These are phyloP conservation scores for Agrocybe pediades DNA, from an alignment of 768 basidiomycete species.

Conservation along the genomic window DNA sequence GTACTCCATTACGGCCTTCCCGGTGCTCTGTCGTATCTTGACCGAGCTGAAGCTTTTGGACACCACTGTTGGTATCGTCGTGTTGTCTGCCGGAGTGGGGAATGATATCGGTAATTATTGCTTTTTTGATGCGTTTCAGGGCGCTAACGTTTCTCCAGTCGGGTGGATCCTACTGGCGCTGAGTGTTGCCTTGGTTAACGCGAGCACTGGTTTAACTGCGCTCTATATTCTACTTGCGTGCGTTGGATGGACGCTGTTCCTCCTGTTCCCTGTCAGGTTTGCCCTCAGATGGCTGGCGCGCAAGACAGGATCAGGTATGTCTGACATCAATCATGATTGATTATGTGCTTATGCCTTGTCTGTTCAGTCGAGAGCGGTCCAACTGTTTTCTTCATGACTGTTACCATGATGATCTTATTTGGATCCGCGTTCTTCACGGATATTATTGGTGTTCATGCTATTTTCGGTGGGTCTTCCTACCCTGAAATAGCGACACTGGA, in stretches of 20 bases:
- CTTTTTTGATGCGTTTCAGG: neutral
- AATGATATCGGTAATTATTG: constrained; percentile 65
- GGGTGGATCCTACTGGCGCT: constrained; percentile 91
- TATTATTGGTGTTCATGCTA: constrained; percentile 88
- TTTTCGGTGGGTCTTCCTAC: constrained; percentile 72
- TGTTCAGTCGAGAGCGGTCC: constrained; percentile 70
- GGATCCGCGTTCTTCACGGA: constrained; percentile 92
- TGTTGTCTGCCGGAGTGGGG: constrained; percentile 90
- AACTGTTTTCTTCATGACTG: constrained; percentile 87
- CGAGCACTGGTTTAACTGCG: constrained; percentile 79
- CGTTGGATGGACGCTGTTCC: constrained; percentile 77
- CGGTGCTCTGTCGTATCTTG: constrained; percentile 84
- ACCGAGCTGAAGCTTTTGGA: constrained; percentile 91
- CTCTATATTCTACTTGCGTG: constrained; percentile 83
- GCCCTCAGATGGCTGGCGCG: constrained; percentile 72
- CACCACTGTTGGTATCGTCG: constrained; percentile 90
- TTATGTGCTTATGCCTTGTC: neutral
- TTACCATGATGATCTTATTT: constrained; percentile 79
- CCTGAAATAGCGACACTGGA: no score
- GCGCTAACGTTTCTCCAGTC: constrained; percentile 31
- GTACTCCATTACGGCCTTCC: constrained; percentile 86
- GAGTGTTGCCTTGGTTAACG: constrained; percentile 90
- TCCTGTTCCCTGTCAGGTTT: constrained; percentile 67
- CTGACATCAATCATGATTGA: neutral
- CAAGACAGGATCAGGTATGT: constrained; percentile 69